phyloP scores from a whole-genome alignment of 1,284 basidiomycete species.

The Chondrostereum purpureum region DNA sequence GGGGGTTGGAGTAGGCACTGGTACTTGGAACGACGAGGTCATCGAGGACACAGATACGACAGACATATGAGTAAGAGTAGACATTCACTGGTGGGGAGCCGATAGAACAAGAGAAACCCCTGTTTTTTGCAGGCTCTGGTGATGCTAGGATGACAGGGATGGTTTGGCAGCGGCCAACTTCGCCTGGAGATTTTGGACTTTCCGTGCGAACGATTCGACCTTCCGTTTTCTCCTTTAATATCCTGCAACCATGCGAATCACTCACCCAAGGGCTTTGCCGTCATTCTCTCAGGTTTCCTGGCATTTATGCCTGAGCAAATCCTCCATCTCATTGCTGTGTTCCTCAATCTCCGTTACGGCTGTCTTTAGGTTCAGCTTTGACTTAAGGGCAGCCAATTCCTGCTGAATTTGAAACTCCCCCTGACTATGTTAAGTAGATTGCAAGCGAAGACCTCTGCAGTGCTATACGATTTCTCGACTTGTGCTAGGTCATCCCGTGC shows the following conservation, averaged over 20 bases:
- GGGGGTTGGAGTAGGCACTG: conserved; percentile 1
- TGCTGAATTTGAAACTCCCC: conserved; percentile 48
- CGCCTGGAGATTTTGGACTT: conserved; percentile 61
- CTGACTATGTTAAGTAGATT: conserved; percentile 57
- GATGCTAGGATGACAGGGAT: conserved; percentile 17
- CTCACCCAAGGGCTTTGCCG: conserved; percentile 71
- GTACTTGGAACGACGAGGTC: neutral
- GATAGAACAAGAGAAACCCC: conserved; percentile 17
- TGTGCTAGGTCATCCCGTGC: conserved; percentile 36
- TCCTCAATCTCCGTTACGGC: conserved; percentile 57
- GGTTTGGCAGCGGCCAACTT: conserved; percentile 54
- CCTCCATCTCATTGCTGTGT: conserved; percentile 67
- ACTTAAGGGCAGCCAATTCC: conserved; percentile 47
- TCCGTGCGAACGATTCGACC: conserved; percentile 63
- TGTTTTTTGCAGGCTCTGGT: conserved; percentile 9
- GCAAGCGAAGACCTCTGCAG: conserved; percentile 59
- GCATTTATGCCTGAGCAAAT: conserved; percentile 58
- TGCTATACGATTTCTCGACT: conserved; percentile 52
- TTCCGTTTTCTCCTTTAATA: conserved; percentile 75
- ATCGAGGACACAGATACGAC: conserved; percentile 2
- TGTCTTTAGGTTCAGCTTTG: conserved; percentile 46
- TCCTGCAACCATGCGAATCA: conserved; percentile 35
- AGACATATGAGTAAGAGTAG: conserved; percentile 13
- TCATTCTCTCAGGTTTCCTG: conserved; percentile 79
- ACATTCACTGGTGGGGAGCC: conserved; percentile 17